A percentile compares a stretch with the other conserved stretches of the same genome.
Conservation (phyloP, 176 grass and related monocot species). For the Elymus sibiricus region DNA sequence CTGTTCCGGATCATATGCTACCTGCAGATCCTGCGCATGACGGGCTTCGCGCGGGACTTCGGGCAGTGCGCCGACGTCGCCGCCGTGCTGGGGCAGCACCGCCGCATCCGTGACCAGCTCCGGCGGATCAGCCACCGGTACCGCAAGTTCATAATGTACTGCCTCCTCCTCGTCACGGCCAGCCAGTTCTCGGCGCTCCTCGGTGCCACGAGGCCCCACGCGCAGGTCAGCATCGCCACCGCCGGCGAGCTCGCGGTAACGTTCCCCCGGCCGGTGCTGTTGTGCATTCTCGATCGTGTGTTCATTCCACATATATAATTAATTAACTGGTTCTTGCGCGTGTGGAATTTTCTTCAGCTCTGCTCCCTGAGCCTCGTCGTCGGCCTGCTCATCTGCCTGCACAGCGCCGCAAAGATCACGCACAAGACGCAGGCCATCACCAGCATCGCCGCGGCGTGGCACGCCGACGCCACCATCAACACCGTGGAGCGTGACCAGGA, state of each 20-base stretch:
- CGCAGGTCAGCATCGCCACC: conserved; percentile 63
- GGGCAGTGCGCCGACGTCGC: conserved; percentile 56
- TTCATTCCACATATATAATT: background rate
- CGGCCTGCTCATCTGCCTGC: conserved; percentile 73
- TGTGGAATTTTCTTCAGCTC: conserved; percentile 31
- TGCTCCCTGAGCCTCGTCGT: conserved; percentile 73
- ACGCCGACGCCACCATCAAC: conserved; percentile 74
- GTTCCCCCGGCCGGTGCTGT: background rate
- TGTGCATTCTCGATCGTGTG: background rate
- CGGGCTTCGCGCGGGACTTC: conserved; percentile 61
- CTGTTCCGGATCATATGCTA: conserved; percentile 78
- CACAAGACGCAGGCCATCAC: conserved; percentile 93
- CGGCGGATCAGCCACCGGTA: conserved; percentile 75
- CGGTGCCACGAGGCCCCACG: conserved; percentile 49
- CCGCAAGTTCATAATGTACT: conserved; percentile 68
- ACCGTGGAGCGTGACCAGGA: conserved; percentile 33
- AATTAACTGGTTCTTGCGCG: background rate
- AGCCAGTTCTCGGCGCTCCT: conserved; percentile 76
- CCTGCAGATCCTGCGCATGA: conserved; percentile 85
- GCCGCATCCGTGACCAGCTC: conserved; percentile 59
- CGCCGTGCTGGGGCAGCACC: conserved; percentile 57
- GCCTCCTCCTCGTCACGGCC: conserved; percentile 57
- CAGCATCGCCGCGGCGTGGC: conserved; percentile 79
- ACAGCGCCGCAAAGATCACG: conserved; percentile 91
- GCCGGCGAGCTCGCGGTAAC: conserved; percentile 79